Evolutionary conservation across 164 flowering plant species (phyloP).

Genomic region (Liriodendron chinense): DNA sequence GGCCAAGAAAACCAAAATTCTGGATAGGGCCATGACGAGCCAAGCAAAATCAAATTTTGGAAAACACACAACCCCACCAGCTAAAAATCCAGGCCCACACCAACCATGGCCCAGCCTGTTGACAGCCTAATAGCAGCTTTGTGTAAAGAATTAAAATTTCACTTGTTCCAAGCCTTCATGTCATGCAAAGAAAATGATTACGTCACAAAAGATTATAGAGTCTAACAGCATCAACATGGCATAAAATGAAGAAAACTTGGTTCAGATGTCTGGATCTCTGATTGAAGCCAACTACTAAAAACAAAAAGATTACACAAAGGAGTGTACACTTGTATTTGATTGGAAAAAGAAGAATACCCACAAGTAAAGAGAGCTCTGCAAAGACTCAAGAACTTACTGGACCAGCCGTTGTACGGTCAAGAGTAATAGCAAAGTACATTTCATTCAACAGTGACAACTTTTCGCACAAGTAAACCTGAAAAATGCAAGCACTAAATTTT

Average conservation of each 20-base stretch:
- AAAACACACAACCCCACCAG: neutral
- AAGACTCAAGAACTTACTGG: constrained; percentile 58
- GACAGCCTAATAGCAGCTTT: no score
- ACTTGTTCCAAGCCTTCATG: neutral
- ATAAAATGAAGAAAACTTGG: neutral
- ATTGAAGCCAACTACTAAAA: neutral
- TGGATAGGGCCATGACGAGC: neutral
- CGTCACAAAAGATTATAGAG: neutral
- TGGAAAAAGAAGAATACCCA: neutral
- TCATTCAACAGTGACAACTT: constrained; percentile 88
- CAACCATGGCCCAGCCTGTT: neutral
- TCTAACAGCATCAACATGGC: neutral
- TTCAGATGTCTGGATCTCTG: neutral
- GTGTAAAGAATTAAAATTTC: neutral
- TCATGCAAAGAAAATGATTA: no score
- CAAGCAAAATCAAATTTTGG: neutral
- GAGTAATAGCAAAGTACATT: constrained; percentile 96
- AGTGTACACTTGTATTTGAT: neutral
- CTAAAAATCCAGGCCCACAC: neutral
- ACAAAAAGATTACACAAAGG: neutral
- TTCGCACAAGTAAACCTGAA: constrained; percentile 79
- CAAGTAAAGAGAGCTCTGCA: neutral
- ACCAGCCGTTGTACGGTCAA: constrained; percentile 91
- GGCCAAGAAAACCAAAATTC: neutral
- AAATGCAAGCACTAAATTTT: neutral